Conservation (phyloP, 768 basidiomycete species). For the Russula sp. region DNA sequence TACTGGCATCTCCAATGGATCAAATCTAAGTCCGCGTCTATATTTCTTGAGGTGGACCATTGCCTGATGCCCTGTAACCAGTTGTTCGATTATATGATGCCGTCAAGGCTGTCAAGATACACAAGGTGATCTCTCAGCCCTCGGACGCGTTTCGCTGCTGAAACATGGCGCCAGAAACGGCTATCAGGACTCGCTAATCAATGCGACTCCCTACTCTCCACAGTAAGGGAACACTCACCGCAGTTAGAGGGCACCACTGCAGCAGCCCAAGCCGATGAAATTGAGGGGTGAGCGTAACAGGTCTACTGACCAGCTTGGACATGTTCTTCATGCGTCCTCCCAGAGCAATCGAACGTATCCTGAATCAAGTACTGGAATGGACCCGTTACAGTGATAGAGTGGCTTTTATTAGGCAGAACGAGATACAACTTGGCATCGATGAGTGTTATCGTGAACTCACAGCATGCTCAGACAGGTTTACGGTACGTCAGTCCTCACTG, state of each 20-base stretch:
- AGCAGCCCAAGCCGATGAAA: slow-evolving; percentile 3
- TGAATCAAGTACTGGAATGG: slow-evolving; percentile 1
- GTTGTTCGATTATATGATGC: slow-evolving; percentile 10
- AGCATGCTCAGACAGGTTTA: slow-evolving; percentile 33
- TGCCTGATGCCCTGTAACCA: background rate
- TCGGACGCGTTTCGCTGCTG: background rate
- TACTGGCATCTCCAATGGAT: background rate
- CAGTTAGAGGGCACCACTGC: background rate
- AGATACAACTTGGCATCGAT: slow-evolving; percentile 39
- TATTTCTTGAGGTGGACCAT: background rate
- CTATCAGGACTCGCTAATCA: background rate
- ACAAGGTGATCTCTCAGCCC: slow-evolving; percentile 5
- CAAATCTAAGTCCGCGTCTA: background rate
- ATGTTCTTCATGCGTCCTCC: background rate
- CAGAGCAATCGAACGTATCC: slow-evolving; percentile 6
- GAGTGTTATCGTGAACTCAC: slow-evolving; percentile 37
- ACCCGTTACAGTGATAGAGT: background rate
- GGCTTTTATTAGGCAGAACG: slow-evolving; percentile 33
- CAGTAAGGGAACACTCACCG: slow-evolving; percentile 6
- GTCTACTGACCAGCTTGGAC: background rate
- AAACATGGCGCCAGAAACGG: background rate
- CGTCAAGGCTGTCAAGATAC: background rate
- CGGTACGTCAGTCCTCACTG: slow-evolving; percentile 27
- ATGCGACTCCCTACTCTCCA: background rate
- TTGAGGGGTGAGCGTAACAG: background rate